Base-by-base conservation (phyloP, 2,329 filamentous ascomycete genomes). In the Alternaria sp. region DNA sequence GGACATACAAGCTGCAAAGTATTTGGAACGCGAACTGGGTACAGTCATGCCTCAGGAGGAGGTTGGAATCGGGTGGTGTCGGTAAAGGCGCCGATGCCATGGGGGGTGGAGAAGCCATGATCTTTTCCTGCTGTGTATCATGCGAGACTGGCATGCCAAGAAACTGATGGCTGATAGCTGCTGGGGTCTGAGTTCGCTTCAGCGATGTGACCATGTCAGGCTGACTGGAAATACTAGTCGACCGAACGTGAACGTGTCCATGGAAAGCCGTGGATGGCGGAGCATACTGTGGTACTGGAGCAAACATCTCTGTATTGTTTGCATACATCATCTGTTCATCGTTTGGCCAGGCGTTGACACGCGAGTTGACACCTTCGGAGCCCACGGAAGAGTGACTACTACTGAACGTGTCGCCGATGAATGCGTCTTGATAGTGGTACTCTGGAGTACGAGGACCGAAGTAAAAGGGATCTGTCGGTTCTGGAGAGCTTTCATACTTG, bases 1-100 rank as follows among this genome's bases (percentile, higher is more conserved):
- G 75, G 21, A 73, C 68, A 62, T 77, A 77, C 6, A 79, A 66
- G 53, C 72, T 78, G 62, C 74, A 77, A 17, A 79, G 61, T 4
- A 75, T 77, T 52, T 75, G 71, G 55, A 79, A 79, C 21, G 77
- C 77, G 51, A 77, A 76, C 23, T 76, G 69, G 6, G 77, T 79
- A 67, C 77, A 79, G 62, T 78, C 75, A 57, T 79, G 77, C 59
- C 57, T 73, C 13, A 66, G 67, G 7, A 67, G n/a, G 9, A 68
- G 69, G 19, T 69, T 62, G 13, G 72, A 70, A 17, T 61, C 51
- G 15, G 73, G 72, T 10, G 75, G 74, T 10, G 71, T 75, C 4
- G 76, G 72, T n/a, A 77, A 68, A 47, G 76, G 73, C n/a, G 70
- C 70, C 10, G 70, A 61, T 13, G 68, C 61, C 69, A 74, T 72